Base-by-base conservation (phyloP, 2,329 filamentous ascomycete genomes). In the Podosphaera aphanis region DNA sequence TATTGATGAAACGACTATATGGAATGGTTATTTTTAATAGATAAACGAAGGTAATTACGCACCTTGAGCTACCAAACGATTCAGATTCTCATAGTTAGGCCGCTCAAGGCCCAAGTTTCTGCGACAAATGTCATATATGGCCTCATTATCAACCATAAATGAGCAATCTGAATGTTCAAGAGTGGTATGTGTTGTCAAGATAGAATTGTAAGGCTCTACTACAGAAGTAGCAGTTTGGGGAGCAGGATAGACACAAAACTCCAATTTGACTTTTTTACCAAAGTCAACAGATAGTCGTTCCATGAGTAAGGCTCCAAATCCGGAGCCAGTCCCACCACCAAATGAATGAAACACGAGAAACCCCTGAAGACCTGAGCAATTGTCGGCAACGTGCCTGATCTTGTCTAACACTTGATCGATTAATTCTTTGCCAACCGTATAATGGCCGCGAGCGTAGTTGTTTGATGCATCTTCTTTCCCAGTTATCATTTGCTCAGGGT, bases 311-410 rank as follows among this genome's bases (percentile, higher is more conserved):
- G 90, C 90, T 68, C 90, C 90, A 66, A 98, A 98, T 62, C 90
- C 90, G 58, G 90, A 98, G 60, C 90, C 90, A 58, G 90, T 98
- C 71, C 90, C 90, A 68, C 90, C 90, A 68, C 90, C 90, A 64
- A 98, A 95, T 49, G 88, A 95, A 79, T 98, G 90, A 82, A 95
- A 95, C 62, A 98, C 86, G 55, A 95, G 75, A 80, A 98, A 98
- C 61, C 90, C 90, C 67, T 98, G 90, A 49, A 98, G 85, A 68
- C 86, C 88, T 57, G 83, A 80, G 68, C 90, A 98, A 77, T 90
- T 92, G 67, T 98, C 86, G 66, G 90, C 88, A 57, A 95, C 86
- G 58, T 83, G 84, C 65, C 90, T 84, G 56, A 98, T 82, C 76
- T 93, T 93, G 74, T 98, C 90, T 57, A 95, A 71, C 51, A 95